These are phyloP conservation scores for Colletotrichum eleusines DNA, from an alignment of 2,329 filamentous ascomycete genomes.

Conservation along the genomic window DNA sequence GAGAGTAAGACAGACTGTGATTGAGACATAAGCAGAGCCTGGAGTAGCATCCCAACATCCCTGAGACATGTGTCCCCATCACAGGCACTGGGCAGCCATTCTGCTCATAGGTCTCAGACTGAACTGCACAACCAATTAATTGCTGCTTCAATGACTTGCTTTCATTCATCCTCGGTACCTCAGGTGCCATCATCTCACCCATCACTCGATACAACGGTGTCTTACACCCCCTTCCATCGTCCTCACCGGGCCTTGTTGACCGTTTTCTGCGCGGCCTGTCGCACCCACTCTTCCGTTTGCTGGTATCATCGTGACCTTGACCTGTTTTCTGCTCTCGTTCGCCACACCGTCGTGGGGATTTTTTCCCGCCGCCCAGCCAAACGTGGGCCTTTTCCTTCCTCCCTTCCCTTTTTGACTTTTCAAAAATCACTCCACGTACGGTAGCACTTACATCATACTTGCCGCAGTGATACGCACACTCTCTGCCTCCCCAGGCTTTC, in stretches of 20 bases:
- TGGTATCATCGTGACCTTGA: not conserved
- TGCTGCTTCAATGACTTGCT: conserved; percentile 6
- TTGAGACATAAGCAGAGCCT: not conserved
- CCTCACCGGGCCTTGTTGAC: not conserved
- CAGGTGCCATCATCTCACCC: not conserved
- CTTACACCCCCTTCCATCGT: not conserved
- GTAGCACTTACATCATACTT: conserved; percentile 10
- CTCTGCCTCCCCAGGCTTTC: not conserved
- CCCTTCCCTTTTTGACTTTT: conserved; percentile 2
- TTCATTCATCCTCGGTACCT: conserved; percentile 16
- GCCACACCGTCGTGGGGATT: conserved; percentile 15
- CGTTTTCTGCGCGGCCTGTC: not conserved
- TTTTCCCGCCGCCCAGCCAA: conserved; percentile 29
- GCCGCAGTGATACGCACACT: not conserved
- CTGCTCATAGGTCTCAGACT: conserved; percentile 20
- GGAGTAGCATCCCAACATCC: conserved; percentile 2
- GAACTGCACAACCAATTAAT: not conserved
- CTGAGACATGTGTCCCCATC: not conserved
- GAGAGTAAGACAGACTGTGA: too few relatives aligned
- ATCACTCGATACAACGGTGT: conserved; percentile 13
- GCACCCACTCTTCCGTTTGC: conserved; percentile 15
- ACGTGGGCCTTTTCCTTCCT: not conserved
- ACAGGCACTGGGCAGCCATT: conserved; percentile 35
- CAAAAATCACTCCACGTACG: conserved; percentile 7
- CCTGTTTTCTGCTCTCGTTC: conserved; percentile 13